A percentile compares a stretch with the other conserved stretches of the same genome.
Evolutionary conservation across 257 asterid species (phyloP).

Genomic region (Petunia axillaris): DNA sequence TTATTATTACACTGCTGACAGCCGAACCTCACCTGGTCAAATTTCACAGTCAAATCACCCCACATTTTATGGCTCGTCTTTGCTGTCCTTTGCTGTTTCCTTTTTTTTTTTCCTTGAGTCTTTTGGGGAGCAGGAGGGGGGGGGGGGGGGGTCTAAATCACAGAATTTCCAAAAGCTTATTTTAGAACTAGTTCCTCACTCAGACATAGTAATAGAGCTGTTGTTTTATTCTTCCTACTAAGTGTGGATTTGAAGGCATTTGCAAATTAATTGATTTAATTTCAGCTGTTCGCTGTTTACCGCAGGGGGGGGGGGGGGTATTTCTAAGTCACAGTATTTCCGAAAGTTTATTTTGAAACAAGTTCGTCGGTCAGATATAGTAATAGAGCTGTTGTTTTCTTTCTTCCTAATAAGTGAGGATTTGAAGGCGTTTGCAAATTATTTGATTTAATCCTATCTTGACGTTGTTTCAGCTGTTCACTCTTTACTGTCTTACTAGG

Average conservation of each 20-base stretch:
- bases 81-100: background rate
- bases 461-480: too few species aligned
- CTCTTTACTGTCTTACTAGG: background rate
- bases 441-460: background rate
- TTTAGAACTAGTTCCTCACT: background rate
- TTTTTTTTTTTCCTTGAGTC: background rate
- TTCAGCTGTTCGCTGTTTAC: too few species aligned
- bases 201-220: constrained; percentile 6
- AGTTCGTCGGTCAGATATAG: background rate
- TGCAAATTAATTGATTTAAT: background rate
- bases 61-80: background rate
- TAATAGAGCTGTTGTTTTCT: constrained; percentile 15
- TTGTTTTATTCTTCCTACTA: constrained; percentile 19
- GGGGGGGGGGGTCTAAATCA: background rate
- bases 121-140: background rate
- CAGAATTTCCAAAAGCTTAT: background rate
- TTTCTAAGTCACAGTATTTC: background rate
- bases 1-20: background rate
- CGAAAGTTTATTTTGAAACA: background rate
- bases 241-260: background rate
- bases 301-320: background rate
- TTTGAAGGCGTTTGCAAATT: background rate
- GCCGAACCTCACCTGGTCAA: background rate
- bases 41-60: background rate
- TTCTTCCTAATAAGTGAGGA: background rate